Conservation (phyloP, 192 early-diverging fungal genomes). For the Backusella luteola region DNA sequence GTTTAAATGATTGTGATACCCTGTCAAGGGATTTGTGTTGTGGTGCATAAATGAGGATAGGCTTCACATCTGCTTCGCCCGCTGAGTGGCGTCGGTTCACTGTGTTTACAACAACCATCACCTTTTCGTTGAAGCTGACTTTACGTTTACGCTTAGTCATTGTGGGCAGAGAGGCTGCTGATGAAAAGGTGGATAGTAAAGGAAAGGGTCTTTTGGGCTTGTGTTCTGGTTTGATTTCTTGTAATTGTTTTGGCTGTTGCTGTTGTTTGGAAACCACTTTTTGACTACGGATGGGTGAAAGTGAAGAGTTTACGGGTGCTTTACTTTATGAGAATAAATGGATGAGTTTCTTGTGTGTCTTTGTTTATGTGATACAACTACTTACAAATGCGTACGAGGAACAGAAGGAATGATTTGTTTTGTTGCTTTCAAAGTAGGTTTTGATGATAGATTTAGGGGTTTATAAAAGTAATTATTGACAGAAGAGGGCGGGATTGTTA, state of each 20-base stretch:
- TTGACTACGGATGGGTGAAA: neutral
- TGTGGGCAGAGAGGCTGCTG: neutral
- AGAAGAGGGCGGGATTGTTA: neutral
- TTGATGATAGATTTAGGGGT: neutral
- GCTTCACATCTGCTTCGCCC: neutral
- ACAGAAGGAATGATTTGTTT: conserved; percentile 12
- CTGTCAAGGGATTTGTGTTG: neutral
- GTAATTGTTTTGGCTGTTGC: too few relatives aligned
- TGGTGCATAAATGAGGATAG: neutral
- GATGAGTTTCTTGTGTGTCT: neutral
- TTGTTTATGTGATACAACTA: neutral
- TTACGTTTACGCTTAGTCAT: neutral
- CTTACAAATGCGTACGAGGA: conserved; percentile 8
- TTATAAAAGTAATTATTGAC: neutral
- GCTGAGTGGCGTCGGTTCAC: neutral
- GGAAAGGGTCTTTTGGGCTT: conserved; percentile 9
- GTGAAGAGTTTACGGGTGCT: neutral
- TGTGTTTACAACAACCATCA: conserved; percentile 4
- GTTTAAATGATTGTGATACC: neutral
- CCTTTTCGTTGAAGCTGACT: conserved; percentile 7
- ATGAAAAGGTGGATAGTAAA: neutral
- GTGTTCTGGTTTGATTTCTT: neutral
- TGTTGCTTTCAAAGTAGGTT: neutral
- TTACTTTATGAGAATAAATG: neutral
- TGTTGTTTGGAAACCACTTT: neutral